Percentiles rank a stretch among this genome's conserved stretches.
These are phyloP conservation scores for Nissolia schottii DNA, from an alignment of 306 rosid genomes.

Conservation along the genomic window DNA sequence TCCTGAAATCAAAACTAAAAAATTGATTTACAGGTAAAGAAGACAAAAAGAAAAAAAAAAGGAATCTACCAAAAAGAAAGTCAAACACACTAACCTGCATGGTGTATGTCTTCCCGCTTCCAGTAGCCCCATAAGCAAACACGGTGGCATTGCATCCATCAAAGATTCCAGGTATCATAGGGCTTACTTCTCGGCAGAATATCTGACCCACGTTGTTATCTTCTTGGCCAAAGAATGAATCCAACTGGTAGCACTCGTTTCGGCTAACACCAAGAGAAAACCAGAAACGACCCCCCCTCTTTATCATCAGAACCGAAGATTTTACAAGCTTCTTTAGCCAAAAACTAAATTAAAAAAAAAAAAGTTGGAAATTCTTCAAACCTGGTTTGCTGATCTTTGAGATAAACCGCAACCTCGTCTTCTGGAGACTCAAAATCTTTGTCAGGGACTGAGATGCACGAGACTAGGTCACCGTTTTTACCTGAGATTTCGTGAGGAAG, in stretches of 20 bases:
- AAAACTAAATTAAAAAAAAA: background rate
- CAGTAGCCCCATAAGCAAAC: slow-evolving; percentile 96
- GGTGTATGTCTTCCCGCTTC: slow-evolving; percentile 90
- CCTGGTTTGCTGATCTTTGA: slow-evolving; percentile 81
- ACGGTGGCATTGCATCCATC: slow-evolving; percentile 77
- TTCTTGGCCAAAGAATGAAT: slow-evolving; percentile 72
- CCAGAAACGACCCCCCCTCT: background rate
- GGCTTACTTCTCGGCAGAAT: slow-evolving; percentile 64
- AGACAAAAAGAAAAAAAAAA: too few relatives aligned
- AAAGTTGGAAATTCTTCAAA: background rate
- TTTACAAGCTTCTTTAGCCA: background rate
- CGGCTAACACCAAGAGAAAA: slow-evolving; percentile 45
- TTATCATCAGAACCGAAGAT: background rate
- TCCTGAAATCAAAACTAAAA: background rate
- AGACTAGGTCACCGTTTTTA: slow-evolving; percentile 14
- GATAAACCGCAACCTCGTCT: slow-evolving; percentile 61
- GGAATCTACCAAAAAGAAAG: background rate
- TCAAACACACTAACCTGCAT: slow-evolving; percentile 67
- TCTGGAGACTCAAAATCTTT: slow-evolving; percentile 26
- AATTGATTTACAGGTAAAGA: background rate
- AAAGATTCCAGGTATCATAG: slow-evolving; percentile 67
- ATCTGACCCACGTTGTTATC: slow-evolving; percentile 66
- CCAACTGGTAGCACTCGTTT: slow-evolving; percentile 73
- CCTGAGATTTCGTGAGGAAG: slow-evolving; percentile 48
- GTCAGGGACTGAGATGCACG: slow-evolving; percentile 58